Evolutionary conservation across 140 eudicot genomes (phyloP).

Genomic region (Oenanthe javanica): DNA sequence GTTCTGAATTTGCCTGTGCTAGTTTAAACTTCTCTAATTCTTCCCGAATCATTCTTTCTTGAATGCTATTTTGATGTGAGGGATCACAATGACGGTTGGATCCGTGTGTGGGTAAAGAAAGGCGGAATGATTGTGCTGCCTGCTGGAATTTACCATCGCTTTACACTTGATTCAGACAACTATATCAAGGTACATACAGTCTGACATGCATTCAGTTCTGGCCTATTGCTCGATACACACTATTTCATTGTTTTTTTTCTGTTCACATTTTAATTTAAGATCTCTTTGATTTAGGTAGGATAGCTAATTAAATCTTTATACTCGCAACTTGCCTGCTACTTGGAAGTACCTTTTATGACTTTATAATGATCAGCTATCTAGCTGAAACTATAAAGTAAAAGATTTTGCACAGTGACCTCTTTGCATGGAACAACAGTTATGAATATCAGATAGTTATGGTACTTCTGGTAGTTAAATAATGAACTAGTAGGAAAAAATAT

Average conservation of each 20-base stretch:
- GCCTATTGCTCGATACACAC: neutral
- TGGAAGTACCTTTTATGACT: neutral
- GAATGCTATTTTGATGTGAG: conserved; percentile 96
- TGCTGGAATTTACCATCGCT: conserved; percentile 92
- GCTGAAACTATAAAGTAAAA: neutral
- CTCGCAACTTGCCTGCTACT: neutral
- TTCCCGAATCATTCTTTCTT: neutral
- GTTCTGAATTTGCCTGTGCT: neutral
- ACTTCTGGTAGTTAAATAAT: neutral
- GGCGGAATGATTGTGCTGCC: conserved; percentile 97
- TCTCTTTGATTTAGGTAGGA: neutral
- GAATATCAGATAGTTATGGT: neutral
- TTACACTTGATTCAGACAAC: conserved; percentile 11
- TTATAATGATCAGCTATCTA: neutral
- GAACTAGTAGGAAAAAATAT: neutral
- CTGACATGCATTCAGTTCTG: neutral
- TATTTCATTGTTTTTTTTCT: neutral
- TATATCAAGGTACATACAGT: conserved; percentile 4
- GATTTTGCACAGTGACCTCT: neutral
- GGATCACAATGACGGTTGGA: conserved; percentile 77
- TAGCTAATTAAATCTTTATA: neutral
- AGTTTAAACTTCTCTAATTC: neutral
- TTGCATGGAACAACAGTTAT: neutral
- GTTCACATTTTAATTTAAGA: neutral
- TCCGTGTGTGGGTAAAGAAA: conserved; percentile 89